Evolutionary conservation across 257 asterid species (phyloP).

Genomic region (Rubia yunnanensis): DNA sequence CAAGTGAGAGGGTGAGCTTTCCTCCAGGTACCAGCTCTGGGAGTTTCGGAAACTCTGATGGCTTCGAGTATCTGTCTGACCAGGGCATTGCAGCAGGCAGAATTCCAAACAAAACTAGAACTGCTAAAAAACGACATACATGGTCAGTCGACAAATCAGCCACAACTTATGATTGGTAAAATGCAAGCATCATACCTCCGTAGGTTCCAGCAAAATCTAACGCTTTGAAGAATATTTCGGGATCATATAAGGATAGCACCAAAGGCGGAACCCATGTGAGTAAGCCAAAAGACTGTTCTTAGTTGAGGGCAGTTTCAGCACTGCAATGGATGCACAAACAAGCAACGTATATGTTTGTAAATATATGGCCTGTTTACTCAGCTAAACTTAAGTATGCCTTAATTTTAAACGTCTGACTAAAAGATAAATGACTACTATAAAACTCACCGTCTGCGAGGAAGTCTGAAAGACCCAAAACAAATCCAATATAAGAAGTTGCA

Average conservation of each 20-base stretch:
- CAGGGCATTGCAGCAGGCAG: slow-evolving; percentile 93
- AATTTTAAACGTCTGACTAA: background rate
- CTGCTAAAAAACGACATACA: slow-evolving; percentile 23
- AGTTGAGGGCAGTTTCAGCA: slow-evolving; percentile 67
- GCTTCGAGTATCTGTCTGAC: slow-evolving; percentile 54
- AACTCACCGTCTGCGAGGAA: slow-evolving; percentile 78
- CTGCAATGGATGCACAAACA: slow-evolving; percentile 35
- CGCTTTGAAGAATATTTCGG: slow-evolving; percentile 91
- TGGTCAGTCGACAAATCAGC: too few species aligned
- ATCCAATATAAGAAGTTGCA: slow-evolving; percentile 75
- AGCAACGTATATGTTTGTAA: background rate
- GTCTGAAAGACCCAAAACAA: slow-evolving; percentile 75
- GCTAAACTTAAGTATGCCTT: too few species aligned
- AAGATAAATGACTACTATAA: background rate
- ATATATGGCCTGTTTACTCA: background rate
- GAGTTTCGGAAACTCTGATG: slow-evolving; percentile 23
- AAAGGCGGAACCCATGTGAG: slow-evolving; percentile 70
- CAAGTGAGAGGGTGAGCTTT: slow-evolving; percentile 57
- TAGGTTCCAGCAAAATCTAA: slow-evolving; percentile 94
- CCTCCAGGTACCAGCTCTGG: slow-evolving; percentile 75
- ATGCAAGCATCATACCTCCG: slow-evolving; percentile 47
- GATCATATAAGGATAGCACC: slow-evolving; percentile 64
- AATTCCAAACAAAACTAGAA: slow-evolving; percentile 72
- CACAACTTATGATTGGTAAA: too few species aligned
- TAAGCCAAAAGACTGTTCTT: slow-evolving; percentile 51